Base-by-base conservation (phyloP, 345 rosid genomes). In the Lumnitzera littorea region DNA sequence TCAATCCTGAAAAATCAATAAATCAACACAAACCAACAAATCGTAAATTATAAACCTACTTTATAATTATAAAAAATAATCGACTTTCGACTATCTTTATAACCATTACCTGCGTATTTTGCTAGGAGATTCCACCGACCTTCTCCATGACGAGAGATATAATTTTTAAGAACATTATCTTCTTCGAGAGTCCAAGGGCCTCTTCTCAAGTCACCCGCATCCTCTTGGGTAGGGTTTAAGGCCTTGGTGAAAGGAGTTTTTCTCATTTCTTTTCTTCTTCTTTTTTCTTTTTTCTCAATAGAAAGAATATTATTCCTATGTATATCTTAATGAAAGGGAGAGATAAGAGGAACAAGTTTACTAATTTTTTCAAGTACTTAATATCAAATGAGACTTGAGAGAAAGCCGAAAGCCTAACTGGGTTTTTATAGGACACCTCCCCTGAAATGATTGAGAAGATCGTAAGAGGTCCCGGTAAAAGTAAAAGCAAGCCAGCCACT, bases 161-260 rank as follows among this genome's bases (percentile, higher is more conserved):
- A 81, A 73, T 80, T 80, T 27, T 78, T 72, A 16, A 88, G 81
- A 51, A 85, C 73, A 59, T 80, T 78, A 65, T 88, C 91, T 65
- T 88, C 91, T 72, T 85, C 89, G 57, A 81, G 82, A 5, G 91
- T 85, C 96, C 96, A 88, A 25, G 84, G 96, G 51, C 77, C 96
- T 77, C 90, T 83, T 58, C 96, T 76, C 0, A 88, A 72, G 63
- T 76, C 79, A 49, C 55, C 50, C 56, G 36, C 36, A 29, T 69
- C 72, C 55, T 76, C 78, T 65, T 78, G 83, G 15, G 36, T 4
- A 56, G 63, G 46, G 56, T 47, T 65, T 56, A 56, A 65, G 66
- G 66, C 62, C 62, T 55, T 70, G 50, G 36, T 29, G 36, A 29
- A 29, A 29, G 7, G 36, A 29, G 36, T 29, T 29, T 29, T 29